Evolutionary conservation across 2,329 filamentous ascomycete genomes (phyloP).

Genomic region (Pezicula carpinea): DNA sequence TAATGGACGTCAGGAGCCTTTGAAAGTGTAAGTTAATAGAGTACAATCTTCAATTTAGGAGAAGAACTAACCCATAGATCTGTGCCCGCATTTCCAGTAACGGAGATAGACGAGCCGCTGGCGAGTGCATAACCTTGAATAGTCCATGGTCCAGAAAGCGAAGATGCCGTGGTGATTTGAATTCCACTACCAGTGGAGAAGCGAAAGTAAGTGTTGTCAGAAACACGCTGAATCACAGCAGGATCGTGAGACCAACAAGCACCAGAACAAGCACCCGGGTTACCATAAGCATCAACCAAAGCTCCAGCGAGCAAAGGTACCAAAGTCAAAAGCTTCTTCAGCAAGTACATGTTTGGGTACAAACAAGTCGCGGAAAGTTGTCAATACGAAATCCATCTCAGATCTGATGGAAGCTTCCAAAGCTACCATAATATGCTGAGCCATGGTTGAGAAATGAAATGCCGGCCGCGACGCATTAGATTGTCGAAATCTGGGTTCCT

Average conservation of each 20-base stretch:
- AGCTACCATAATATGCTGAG: too few species aligned
- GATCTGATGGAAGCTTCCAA: too few species aligned
- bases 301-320: conserved; percentile 3
- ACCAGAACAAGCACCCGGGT: conserved; percentile 35
- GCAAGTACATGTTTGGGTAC: neutral
- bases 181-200: conserved; percentile 38
- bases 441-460: too few species aligned
- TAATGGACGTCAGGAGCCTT: conserved; percentile 60
- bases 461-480: too few species aligned
- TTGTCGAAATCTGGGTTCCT: too few species aligned
- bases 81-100: conserved; percentile 27
- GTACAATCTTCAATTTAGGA: neutral
- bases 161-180: conserved; percentile 33
- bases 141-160: conserved; percentile 37
- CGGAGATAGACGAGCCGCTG: conserved; percentile 31
- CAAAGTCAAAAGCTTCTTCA: neutral
- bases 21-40: neutral
- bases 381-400: neutral
- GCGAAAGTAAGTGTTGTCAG: conserved; percentile 38
- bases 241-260: conserved; percentile 38
- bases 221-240: conserved; percentile 33
- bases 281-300: conserved; percentile 23
- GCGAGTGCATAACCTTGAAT: conserved; percentile 33
- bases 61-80: conserved; percentile 33
- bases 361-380: neutral